A percentile compares a stretch with the other conserved stretches of the same genome.
phyloP scores from a whole-genome alignment of 257 asterid genomes.

The Solanum dulcamara region DNA sequence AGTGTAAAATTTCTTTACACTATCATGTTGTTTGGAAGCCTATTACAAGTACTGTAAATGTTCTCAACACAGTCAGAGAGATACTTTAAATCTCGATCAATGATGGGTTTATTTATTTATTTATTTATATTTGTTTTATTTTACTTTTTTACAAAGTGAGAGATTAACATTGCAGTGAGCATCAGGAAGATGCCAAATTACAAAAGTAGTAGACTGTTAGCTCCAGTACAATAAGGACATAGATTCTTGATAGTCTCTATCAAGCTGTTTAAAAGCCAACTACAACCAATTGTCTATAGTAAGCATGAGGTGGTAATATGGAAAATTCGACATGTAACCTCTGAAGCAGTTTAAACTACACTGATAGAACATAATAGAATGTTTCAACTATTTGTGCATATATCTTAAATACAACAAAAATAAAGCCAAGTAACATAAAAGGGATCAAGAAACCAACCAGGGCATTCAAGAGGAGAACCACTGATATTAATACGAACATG shows the following conservation, averaged over 20 bases:
- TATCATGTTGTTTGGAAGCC: neutral
- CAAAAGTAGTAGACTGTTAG: neutral
- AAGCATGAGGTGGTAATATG: neutral
- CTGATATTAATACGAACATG: slow-evolving; percentile 71
- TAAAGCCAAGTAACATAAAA: neutral
- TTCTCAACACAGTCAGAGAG: neutral
- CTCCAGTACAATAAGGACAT: neutral
- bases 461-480: slow-evolving; percentile 95
- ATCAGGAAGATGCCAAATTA: neutral
- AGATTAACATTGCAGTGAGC: neutral
- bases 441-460: slow-evolving; percentile 37
- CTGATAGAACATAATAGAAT: neutral
- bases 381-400: neutral
- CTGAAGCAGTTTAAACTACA: neutral
- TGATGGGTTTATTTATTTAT: neutral
- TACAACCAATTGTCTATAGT: neutral
- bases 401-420: neutral
- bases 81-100: neutral
- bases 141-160: neutral
- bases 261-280: neutral
- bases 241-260: neutral
- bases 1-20: neutral
- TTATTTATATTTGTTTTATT: too few species aligned
- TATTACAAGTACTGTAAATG: neutral
- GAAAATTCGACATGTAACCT: neutral